These are phyloP conservation scores for Exophiala sideris DNA, from an alignment of 2,329 filamentous ascomycete genomes.

Conservation along the genomic window DNA sequence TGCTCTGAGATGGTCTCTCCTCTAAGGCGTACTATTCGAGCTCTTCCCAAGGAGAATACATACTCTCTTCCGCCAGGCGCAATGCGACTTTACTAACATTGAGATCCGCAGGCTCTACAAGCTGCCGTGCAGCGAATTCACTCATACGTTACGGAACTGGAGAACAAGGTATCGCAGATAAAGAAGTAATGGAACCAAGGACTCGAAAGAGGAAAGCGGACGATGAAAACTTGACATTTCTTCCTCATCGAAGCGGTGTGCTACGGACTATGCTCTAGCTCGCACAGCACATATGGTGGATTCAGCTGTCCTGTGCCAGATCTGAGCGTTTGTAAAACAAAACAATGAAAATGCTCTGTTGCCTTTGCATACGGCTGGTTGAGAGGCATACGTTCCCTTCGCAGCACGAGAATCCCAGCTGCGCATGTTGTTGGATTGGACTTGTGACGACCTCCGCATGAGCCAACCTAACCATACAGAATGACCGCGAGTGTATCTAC, in stretches of 20 bases:
- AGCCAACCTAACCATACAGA: too few species aligned
- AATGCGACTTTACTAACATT: conserved; percentile 14
- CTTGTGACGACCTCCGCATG: too few species aligned
- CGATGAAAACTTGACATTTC: background rate
- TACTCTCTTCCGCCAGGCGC: background rate
- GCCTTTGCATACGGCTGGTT: too few species aligned
- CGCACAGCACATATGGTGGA: too few species aligned
- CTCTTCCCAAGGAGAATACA: background rate
- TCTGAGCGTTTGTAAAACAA: too few species aligned
- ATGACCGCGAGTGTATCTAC: too few species aligned
- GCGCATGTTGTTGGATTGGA: too few species aligned
- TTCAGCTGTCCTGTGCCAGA: too few species aligned
- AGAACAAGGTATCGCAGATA: conserved; percentile 67
- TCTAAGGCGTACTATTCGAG: conserved; percentile 1
- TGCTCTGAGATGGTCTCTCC: background rate
- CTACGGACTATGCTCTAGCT: too few species aligned
- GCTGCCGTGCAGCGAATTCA: conserved; percentile 81
- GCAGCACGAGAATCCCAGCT: too few species aligned
- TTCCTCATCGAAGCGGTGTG: background rate
- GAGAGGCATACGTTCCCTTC: too few species aligned
- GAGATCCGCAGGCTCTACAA: conserved; percentile 68
- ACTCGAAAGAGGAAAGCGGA: background rate
- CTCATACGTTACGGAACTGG: conserved; percentile 75
- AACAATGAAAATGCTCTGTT: too few species aligned
- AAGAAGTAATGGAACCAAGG: conserved; percentile 15